Percentiles rank a stretch among this genome's conserved stretches.
Evolutionary conservation across 2,329 filamentous ascomycete genomes (phyloP).

Genomic region (Ophiostoma ips): DNA sequence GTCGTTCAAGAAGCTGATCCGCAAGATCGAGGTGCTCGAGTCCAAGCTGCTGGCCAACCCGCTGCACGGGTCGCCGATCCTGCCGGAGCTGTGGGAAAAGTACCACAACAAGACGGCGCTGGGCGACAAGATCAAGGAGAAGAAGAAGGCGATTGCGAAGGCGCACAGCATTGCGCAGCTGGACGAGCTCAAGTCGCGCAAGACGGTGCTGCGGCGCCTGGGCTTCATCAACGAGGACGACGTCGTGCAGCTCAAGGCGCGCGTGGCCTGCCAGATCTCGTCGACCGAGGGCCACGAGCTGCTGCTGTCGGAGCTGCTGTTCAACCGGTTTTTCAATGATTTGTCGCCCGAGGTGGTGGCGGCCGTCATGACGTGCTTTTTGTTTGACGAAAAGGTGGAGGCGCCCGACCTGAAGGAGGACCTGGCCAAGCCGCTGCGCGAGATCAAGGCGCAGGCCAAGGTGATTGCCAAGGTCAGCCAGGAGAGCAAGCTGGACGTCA

Average conservation of each 20-base stretch:
- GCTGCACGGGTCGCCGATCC: conserved; percentile 74
- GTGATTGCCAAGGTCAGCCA: conserved; percentile 85
- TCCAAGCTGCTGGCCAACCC: conserved; percentile 79
- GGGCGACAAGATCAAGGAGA: conserved; percentile 65
- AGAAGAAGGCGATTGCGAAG: conserved; percentile 74
- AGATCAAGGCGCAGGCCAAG: conserved; percentile 76
- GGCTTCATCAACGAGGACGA: conserved; percentile 93
- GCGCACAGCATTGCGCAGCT: conserved; percentile 83
- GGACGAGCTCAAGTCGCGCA: conserved; percentile 91
- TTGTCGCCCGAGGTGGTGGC: conserved; percentile 78
- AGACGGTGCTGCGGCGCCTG: conserved; percentile 83
- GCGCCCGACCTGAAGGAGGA: conserved; percentile 68
- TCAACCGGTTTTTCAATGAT: conserved; percentile 97
- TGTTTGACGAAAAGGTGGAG: conserved; percentile 92
- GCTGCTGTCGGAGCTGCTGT: conserved; percentile 81
- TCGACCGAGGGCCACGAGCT: conserved; percentile 84
- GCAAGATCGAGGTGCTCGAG: conserved; percentile 95
- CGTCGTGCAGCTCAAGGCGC: conserved; percentile 91
- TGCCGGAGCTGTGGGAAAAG: conserved; percentile 74
- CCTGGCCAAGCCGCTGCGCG: conserved; percentile 69
- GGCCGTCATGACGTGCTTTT: conserved; percentile 79
- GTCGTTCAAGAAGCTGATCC: conserved; percentile 78
- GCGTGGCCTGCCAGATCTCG: conserved; percentile 94
- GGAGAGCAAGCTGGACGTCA: conserved; percentile 86
- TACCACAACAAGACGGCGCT: conserved; percentile 71